Evolutionary conservation across 352 stramenopile genomes (phyloP), one percentile per base, ranked within the genome.

Genomic region (Phytophthora uliginosa): DNA sequence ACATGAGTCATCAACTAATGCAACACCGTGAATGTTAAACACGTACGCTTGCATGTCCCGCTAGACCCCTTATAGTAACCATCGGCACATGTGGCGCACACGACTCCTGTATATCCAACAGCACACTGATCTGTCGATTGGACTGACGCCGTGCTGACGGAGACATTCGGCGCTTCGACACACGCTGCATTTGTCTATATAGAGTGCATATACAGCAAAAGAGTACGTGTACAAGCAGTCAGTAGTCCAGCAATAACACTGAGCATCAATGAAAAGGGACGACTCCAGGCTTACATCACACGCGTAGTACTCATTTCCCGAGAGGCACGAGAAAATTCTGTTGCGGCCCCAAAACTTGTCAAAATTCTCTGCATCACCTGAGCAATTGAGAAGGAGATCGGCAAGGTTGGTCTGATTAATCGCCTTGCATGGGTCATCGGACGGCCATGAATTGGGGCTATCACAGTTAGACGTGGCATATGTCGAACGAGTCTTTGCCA

Each of bases 21-120:
- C 9, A 42, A 15, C 18, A 50, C 42, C 18, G 18, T 7, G 17
- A 24, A 50, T 50, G n/a, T 7, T 24, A 2, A 22, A 7, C 42
- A 51, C 42, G 1, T 76, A 89, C 82, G 72, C 24, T 80, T 89
- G 78, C 85, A 93, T 13, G 73, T 77, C 13, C 85, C 83, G 59
- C 81, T 90, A 2, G 85, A 82, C 17, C 80, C 74, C 60, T 89
- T 91, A 71, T 93, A 93, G 59, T 77, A 93, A 1, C 63, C 69
- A 12, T 68, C 58, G 7, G 57, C 9, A 34, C 85, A 93, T 1
- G 71, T 84, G 2, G 85, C 72, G 36, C 85, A 91, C 45, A 86
- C 86, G 4, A 90, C 66, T 4, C 78, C 83, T 1, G 55, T 56
- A 45, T 93, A 91, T 0, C 85, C 85, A n/a, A 40, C 20, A 12